phyloP scores from a whole-genome alignment of 202 grass and related monocot species.

The Bolboschoenoplectus hybrid region DNA sequence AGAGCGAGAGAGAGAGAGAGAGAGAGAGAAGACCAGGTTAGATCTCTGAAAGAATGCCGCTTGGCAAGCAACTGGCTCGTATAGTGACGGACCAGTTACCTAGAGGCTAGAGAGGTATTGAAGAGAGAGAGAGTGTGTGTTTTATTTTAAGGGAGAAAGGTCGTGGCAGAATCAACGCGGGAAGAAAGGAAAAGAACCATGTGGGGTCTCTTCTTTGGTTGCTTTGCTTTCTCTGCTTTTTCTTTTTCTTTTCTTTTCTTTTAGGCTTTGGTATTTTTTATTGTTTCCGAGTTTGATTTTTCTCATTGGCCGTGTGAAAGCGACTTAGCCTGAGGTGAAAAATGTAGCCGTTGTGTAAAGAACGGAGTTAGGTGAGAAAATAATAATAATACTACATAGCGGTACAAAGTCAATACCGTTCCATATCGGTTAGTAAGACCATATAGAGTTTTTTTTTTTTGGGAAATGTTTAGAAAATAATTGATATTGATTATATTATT shows the following conservation, averaged over 20 bases:
- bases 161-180: slow-evolving; percentile 43
- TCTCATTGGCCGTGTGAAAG: slow-evolving; percentile 35
- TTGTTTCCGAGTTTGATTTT: slow-evolving; percentile 29
- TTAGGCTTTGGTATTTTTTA: not conserved
- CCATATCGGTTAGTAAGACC: not conserved
- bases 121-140: slow-evolving; percentile 7
- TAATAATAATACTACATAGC: not conserved
- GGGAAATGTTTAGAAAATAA: no score
- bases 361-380: not conserved
- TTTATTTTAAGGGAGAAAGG: slow-evolving; percentile 23
- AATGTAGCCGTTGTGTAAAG: slow-evolving; percentile 40
- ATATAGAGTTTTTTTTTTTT: not conserved
- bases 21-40: not conserved
- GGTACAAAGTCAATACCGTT: slow-evolving; percentile 13
- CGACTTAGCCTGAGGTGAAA: not conserved
- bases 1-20: not conserved
- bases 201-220: slow-evolving; percentile 23
- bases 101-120: not conserved
- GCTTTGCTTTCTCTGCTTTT: not conserved
- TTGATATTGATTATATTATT: no score
- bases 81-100: slow-evolving; percentile 13
- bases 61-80: slow-evolving; percentile 24
- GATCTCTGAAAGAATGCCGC: slow-evolving; percentile 16
- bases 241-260: slow-evolving; percentile 27
- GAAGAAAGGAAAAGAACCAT: slow-evolving; percentile 21